These are phyloP conservation scores for Blastosporella zonata DNA, from an alignment of 1,284 basidiomycete species.

Conservation along the genomic window DNA sequence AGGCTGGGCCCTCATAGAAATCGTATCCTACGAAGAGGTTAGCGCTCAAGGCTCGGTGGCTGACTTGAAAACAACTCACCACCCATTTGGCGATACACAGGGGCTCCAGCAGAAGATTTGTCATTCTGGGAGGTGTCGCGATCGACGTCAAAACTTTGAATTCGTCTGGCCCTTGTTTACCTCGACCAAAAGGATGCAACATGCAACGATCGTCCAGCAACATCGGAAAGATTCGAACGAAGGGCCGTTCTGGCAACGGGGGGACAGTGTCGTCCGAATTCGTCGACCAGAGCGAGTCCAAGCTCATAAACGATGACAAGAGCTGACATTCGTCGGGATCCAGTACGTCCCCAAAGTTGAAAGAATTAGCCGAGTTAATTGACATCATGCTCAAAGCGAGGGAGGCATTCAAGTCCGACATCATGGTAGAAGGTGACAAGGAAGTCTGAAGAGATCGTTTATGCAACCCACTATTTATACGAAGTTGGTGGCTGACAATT, in stretches of 20 bases:
- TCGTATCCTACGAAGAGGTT: conserved; percentile 23
- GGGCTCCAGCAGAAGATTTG: conserved; percentile 15
- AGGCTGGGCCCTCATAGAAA: conserved; percentile 26
- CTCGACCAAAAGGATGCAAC: conserved; percentile 13
- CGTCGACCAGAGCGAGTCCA: conserved; percentile 19
- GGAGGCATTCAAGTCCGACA: conserved; percentile 1
- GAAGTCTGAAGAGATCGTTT: background rate
- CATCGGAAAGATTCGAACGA: conserved; percentile 9
- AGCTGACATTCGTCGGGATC: conserved; percentile 16
- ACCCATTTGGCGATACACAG: conserved; percentile 17
- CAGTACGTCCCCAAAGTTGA: conserved; percentile 12
- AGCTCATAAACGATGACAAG: conserved; percentile 14
- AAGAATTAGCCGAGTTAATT: conserved; percentile 9
- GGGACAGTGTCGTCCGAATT: conserved; percentile 16
- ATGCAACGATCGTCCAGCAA: conserved; percentile 15
- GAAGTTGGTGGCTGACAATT: conserved; percentile 8
- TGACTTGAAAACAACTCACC: conserved; percentile 12
- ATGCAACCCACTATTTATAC: background rate
- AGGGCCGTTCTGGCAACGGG: conserved; percentile 17
- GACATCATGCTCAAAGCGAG: conserved; percentile 9
- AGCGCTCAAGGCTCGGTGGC: background rate
- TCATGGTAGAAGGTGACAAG: conserved; percentile 11
- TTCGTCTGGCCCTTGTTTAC: conserved; percentile 9
- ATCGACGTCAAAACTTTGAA: conserved; percentile 14
- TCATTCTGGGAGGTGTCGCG: conserved; percentile 18